Evolutionary conservation across 805 yeast species (phyloP).

Genomic region (Starmerella floricola): DNA sequence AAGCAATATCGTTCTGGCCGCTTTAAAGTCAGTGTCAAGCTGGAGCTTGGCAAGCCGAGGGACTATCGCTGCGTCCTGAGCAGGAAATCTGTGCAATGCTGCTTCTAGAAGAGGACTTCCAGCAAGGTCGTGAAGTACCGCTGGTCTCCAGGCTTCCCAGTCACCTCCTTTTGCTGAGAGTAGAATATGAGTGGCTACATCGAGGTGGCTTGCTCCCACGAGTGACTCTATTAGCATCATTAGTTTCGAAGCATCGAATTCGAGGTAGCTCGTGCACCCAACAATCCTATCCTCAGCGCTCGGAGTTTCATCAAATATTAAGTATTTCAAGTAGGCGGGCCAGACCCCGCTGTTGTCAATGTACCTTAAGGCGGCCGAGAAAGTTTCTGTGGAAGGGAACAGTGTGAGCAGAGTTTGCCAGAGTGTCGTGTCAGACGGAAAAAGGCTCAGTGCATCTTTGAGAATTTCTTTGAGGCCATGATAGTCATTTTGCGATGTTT

Average conservation of each 20-base stretch:
- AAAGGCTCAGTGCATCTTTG: slow-evolving; percentile 10
- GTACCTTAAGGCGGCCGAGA: slow-evolving; percentile 39
- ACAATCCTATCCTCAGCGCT: background rate
- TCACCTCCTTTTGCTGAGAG: no score
- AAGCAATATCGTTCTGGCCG: slow-evolving; percentile 2
- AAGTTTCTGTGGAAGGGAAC: slow-evolving; percentile 30
- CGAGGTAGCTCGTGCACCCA: slow-evolving; percentile 3
- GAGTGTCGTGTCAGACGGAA: slow-evolving; percentile 6
- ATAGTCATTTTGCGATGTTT: background rate
- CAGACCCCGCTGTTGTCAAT: slow-evolving; percentile 48
- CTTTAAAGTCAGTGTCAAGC: background rate
- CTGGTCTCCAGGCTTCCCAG: slow-evolving; percentile 9
- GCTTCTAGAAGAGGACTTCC: background rate
- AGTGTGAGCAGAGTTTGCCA: slow-evolving; percentile 12
- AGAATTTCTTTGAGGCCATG: background rate
- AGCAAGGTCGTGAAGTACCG: background rate
- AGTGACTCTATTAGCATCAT: background rate
- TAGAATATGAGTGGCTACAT: background rate
- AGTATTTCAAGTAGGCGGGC: slow-evolving; percentile 39
- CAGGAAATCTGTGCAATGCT: slow-evolving; percentile 1
- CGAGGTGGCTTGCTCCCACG: background rate
- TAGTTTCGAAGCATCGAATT: background rate
- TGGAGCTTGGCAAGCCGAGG: background rate
- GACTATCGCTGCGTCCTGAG: background rate
- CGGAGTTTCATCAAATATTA: no score